Base-by-base conservation (phyloP, 768 basidiomycete genomes). In the Panaeolus cyanescens region DNA sequence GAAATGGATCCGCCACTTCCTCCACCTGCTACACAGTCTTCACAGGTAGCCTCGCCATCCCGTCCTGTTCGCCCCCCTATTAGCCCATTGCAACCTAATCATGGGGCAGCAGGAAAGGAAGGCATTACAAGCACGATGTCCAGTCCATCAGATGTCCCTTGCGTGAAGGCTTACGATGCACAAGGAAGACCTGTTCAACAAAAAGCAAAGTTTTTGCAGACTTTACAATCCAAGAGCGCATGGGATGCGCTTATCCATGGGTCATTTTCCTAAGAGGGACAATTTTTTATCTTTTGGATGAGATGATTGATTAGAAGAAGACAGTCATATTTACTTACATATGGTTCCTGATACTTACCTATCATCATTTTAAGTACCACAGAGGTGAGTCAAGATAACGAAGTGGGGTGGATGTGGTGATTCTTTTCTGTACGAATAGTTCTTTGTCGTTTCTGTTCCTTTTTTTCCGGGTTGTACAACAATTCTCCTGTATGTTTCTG, bases 171-270 rank as follows among this genome's bases (percentile, higher is more conserved):
- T 30, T 50, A 60, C n/a, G 59, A 63, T 20, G 55, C 59, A 15
- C 30, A 65, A 39, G 68, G 68, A 22, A 71, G 71, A 32, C 68
- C 63, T 22, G 71, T 71, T 9, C 71, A 75, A 6, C 77, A 80
- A 15, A 77, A 78, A 55, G 74, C 80, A 56, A 83, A 79, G 68
- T 84, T 87, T 65, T 68, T 89, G 62, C 77, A 84, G 70, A 83
- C 85, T 54, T 72, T 89, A 60, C 83, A 85, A 70, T 78, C 78
- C 25, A 86, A 88, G 74, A 83, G 83, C 59, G 84, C 85, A 15
- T 89, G 85, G 85, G 87, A 89, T 62, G 86, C 86, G 2, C 73
- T 89, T 60, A 84, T 89, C 42, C 87, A 89, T 68, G 87, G 87
- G 32, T 84, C 85, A 32, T 88, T 85, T 69, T 82, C 86, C n/a